Evolutionary conservation across 73 alveolate genomes (phyloP).

Genomic region (Paramecium sexaurelia): DNA sequence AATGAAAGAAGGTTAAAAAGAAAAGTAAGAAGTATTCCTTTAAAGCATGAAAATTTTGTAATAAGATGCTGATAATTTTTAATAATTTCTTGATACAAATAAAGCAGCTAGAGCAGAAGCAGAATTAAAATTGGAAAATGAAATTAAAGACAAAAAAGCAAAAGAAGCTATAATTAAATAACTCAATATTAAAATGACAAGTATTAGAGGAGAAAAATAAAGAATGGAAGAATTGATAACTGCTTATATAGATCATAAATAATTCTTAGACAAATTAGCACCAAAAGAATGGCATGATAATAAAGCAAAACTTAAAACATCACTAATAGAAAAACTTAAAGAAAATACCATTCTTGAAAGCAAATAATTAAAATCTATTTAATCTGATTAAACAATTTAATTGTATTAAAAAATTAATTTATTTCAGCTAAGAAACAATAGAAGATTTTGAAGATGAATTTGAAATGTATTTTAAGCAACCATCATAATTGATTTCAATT

Average conservation of each 20-base stretch:
- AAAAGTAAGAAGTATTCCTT: background rate
- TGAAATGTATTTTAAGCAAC: slow-evolving; percentile 17
- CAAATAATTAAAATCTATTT: background rate
- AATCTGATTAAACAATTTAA: background rate
- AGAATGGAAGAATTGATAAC: slow-evolving; percentile 15
- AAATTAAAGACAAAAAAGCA: background rate
- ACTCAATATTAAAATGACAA: background rate
- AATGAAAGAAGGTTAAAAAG: background rate
- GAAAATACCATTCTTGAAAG: background rate
- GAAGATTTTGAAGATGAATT: slow-evolving; percentile 33
- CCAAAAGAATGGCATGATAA: slow-evolving; percentile 26
- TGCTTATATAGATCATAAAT: background rate
- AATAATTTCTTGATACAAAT: background rate
- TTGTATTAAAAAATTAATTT: background rate
- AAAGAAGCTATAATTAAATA: background rate
- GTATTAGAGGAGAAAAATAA: slow-evolving; percentile 4
- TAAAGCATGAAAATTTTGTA: background rate
- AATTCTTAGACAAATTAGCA: background rate
- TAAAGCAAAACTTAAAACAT: background rate
- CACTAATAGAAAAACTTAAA: background rate
- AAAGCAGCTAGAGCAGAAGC: slow-evolving; percentile 15
- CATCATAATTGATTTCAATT: background rate
- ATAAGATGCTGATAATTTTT: background rate
- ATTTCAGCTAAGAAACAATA: background rate
- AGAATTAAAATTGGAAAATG: slow-evolving; percentile 12